Base-by-base conservation (phyloP, 352 stramenopile species). In the Globisporangium solare region DNA sequence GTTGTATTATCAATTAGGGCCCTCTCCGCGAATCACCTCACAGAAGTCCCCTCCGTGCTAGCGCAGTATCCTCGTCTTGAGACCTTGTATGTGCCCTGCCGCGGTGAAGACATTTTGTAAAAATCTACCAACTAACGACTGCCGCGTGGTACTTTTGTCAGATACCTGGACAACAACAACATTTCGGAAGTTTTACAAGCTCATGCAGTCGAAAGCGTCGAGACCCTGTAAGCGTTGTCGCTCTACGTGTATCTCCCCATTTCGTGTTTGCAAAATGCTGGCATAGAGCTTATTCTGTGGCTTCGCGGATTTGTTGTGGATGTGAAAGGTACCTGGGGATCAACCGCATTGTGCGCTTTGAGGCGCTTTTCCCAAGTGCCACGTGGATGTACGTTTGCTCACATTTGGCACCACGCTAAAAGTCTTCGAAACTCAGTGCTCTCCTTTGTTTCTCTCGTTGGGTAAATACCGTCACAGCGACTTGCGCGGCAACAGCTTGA, bases 91-190 rank as follows among this genome's bases (percentile, higher is more conserved):
- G 41, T 45, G 15, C 21, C n/a, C 47, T 40, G 20, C 32, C 10
- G 3, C 47, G 24, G 24, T 5, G 2, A 27, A 27, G 24, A 5
- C 24, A 27, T 5, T 27, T 27, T 27, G 24, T 27, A 27, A 27
- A 27, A 5, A 5, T 27, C 24, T n/a, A 27, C 24, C 24, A 27
- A 27, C 24, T 27, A 27, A 27, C 24, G 24, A 5, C 24, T 27
- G 5, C 24, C 24, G 5, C 24, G 24, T 27, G 24, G 3, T 13
- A 37, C 1, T 40, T 1, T 18, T 13, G 20, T 4, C 31, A 54
- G 48, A 20, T 40, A 54, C 5, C 18, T 54, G 31, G 27, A 54
- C n/a, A 31, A 27, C 51, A 37, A 56, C 18, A 40, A 40, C 6
- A 35, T 56, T 24, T 24, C 31, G 6, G 31, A 24, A 41, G 27